A percentile compares a stretch with the other conserved stretches of the same genome.
Evolutionary conservation across 148 eudicot genomes (phyloP).

Genomic region (Salicornia ramosissima): DNA sequence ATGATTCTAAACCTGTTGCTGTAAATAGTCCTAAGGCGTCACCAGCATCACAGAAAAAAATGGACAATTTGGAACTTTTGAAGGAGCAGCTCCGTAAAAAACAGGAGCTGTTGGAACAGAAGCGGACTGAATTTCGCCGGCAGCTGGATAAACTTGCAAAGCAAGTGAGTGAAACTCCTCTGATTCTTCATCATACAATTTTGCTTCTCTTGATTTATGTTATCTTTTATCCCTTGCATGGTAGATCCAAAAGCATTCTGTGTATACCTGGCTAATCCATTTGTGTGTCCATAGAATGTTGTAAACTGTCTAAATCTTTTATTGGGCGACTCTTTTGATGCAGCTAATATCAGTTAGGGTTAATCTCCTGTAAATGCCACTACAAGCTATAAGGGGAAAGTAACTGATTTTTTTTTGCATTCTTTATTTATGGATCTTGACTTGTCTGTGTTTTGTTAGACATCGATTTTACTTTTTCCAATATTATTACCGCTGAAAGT

Average conservation of each 20-base stretch:
- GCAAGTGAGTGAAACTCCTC: slow-evolving; percentile 43
- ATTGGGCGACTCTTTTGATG: not conserved
- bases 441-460: not conserved
- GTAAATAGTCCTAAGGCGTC: slow-evolving; percentile 43
- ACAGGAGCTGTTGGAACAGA: slow-evolving; percentile 89
- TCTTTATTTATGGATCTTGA: not conserved
- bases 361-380: not conserved
- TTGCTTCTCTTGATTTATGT: slow-evolving; percentile 1
- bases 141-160: slow-evolving; percentile 68
- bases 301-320: not conserved
- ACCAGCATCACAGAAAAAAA: slow-evolving; percentile 56
- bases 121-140: slow-evolving; percentile 60
- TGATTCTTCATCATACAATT: not conserved
- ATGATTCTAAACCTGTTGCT: slow-evolving; percentile 40
- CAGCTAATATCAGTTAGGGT: not conserved
- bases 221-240: not conserved
- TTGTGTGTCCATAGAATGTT: not conserved
- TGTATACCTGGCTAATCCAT: not conserved
- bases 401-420: not conserved
- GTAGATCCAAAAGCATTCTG: not conserved
- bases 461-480: not conserved
- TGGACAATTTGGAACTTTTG: slow-evolving; percentile 65
- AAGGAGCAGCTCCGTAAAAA: slow-evolving; percentile 89
- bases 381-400: not conserved
- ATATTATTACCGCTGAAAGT: not conserved